Percentiles rank a stretch among this genome's conserved stretches.
phyloP scores from a whole-genome alignment of 176 grass and related monocot genomes.

The Tillandsia fasciculata region DNA sequence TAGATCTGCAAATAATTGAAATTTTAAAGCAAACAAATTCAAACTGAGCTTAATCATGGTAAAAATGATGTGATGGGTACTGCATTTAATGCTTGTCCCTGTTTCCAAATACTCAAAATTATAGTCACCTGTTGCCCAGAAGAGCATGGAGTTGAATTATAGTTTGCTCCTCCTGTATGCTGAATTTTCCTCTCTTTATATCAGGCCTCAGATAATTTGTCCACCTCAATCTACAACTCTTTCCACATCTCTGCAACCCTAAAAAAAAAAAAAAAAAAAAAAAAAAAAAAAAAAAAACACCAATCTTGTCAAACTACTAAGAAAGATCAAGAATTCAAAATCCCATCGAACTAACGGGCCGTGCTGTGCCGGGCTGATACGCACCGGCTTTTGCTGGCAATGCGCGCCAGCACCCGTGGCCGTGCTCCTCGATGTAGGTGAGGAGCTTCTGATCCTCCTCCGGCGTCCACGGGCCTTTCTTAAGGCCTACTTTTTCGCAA shows the following conservation, averaged over 20 bases:
- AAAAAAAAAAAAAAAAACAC: background rate
- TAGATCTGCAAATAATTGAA: background rate
- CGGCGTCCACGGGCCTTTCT: constrained; percentile 9
- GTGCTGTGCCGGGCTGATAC: too few relatives aligned
- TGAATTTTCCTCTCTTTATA: constrained; percentile 13
- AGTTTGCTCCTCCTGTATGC: constrained; percentile 11
- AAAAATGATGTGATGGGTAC: background rate
- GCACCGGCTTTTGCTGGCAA: constrained; percentile 5
- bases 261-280: background rate
- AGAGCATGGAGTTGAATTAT: constrained; percentile 11
- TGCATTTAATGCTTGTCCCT: background rate
- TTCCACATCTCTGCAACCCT: constrained; percentile 8
- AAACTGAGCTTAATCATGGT: too few relatives aligned
- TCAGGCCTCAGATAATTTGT: constrained; percentile 10
- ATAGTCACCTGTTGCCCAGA: constrained; percentile 1
- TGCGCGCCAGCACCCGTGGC: constrained; percentile 9
- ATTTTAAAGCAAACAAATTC: too few relatives aligned
- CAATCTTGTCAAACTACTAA: too few relatives aligned
- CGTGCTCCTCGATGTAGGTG: constrained; percentile 8
- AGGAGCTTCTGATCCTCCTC: constrained; percentile 13
- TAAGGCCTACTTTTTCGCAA: constrained; percentile 2
- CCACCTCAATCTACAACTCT: constrained; percentile 12
- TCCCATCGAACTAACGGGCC: too few relatives aligned
- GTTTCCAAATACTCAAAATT: background rate
- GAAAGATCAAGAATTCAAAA: too few relatives aligned